Evolutionary conservation across 805 yeast species (phyloP).

Genomic region (Saturnispora kantuleensis): DNA sequence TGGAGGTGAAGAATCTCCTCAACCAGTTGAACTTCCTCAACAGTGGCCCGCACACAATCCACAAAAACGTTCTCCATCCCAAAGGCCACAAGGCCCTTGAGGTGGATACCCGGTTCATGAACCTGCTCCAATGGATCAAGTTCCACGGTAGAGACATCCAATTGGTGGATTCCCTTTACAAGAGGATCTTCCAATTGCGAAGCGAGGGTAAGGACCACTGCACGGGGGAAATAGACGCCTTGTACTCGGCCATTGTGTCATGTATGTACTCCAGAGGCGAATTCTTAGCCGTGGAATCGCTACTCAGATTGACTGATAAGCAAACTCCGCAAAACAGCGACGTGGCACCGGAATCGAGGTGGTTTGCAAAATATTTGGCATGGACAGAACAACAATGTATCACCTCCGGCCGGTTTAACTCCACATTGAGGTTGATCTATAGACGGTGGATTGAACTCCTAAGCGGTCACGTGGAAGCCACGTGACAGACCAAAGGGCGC

Average conservation of each 20-base stretch:
- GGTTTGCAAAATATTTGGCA: too few species aligned
- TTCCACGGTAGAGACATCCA: slow-evolving; percentile 31
- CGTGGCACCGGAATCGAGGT: too few species aligned
- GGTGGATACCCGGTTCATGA: slow-evolving; percentile 16
- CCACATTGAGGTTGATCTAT: too few species aligned
- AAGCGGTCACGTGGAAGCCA: too few species aligned
- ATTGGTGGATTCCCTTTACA: slow-evolving; percentile 35
- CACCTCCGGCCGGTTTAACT: too few species aligned
- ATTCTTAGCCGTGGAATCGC: background rate
- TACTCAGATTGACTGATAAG: slow-evolving; percentile 1
- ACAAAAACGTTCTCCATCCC: slow-evolving; percentile 8
- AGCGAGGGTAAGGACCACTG: slow-evolving; percentile 13
- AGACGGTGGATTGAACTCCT: too few species aligned
- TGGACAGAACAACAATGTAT: too few species aligned
- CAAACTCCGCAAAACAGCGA: background rate
- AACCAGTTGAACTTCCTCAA: slow-evolving; percentile 16
- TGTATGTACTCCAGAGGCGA: slow-evolving; percentile 1
- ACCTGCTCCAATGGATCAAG: slow-evolving; percentile 32
- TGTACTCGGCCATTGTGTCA: slow-evolving; percentile 1
- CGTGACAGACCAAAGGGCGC: too few species aligned
- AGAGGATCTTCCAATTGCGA: slow-evolving; percentile 27
- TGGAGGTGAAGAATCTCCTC: slow-evolving; percentile 22
- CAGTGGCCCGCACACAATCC: slow-evolving; percentile 2
- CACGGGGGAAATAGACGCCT: background rate
- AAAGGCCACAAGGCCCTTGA: slow-evolving; percentile 13